Percentiles rank a stretch among this genome's conserved stretches.
Conservation (phyloP, 2,329 filamentous ascomycete genomes). For the Paramyrothecium roridum region DNA sequence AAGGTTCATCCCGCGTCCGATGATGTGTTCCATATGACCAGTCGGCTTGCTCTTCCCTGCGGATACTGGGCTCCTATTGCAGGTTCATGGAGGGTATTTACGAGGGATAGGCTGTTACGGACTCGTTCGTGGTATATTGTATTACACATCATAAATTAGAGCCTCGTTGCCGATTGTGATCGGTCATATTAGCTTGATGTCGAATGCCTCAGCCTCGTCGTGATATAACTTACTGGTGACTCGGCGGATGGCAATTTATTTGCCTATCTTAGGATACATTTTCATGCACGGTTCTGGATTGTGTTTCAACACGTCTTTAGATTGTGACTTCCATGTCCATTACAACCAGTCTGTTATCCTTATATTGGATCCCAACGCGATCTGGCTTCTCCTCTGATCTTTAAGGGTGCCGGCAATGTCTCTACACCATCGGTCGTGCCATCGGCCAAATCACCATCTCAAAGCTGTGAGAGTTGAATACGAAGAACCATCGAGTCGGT, state of each 20-base stretch:
- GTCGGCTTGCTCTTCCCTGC: background rate
- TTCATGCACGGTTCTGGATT: too few relatives aligned
- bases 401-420: slow-evolving; percentile 5
- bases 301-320: too few relatives aligned
- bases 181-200: background rate
- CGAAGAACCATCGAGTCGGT: background rate
- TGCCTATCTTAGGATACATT: too few relatives aligned
- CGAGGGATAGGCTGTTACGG: too few relatives aligned
- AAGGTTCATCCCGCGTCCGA: background rate
- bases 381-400: background rate
- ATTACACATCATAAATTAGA: too few relatives aligned
- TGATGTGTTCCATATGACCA: background rate
- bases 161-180: background rate
- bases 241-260: too few relatives aligned
- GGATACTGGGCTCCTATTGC: background rate
- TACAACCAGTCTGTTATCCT: too few relatives aligned
- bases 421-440: slow-evolving; percentile 22
- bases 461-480: slow-evolving; percentile 12
- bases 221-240: background rate
- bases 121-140: too few relatives aligned
- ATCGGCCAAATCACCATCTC: slow-evolving; percentile 20
- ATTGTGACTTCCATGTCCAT: too few relatives aligned
- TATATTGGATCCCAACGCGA: too few relatives aligned
- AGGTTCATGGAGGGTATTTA: background rate
- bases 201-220: background rate